Evolutionary conservation across 495 filamentous ascomycete genomes (phyloP), one percentile per base, ranked within the genome.

Genomic region (Arthonia radiata): DNA sequence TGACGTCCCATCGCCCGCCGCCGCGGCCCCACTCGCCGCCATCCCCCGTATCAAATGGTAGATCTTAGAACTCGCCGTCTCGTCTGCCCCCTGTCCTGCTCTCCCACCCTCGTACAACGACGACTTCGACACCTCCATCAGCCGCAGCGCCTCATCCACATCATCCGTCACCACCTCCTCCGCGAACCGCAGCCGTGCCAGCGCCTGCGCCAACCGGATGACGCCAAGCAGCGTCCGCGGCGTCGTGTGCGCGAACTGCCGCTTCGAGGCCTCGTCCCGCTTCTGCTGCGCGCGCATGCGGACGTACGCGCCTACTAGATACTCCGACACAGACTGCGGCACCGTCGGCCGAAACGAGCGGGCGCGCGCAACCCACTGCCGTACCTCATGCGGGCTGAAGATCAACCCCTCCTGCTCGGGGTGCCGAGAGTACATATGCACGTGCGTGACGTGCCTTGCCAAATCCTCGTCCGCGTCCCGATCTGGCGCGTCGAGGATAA

Each of bases 391-490:
- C 0, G 89, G 83, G 0, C 70, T 64, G 47, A 97, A 89, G 42
- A 89, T 59, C 12, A 80, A 49, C n/a, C 59, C 59, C 28, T 60
- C 53, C 12, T 59, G 62, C 33, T 93, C 89, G 0, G 86, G 86
- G 46, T 94, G 89, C 31, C 65, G 68, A 56, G 74, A 83, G 52
- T 94, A 68, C 77, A 94, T 94, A 51, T 97, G 86, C 14, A 97
- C 86, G 48, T 82, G 77, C 18, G 89, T 76, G 36, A 97, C 86
- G 56, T 97, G 86, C 40, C 68, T 68, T 19, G 83, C 86, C n/a
- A 97, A 62, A 42, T 90, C 75, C 36, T 89, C 80, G 44, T 97
- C 86, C 3, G 59, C 57, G 15, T 97, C 89, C 18, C 76, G 67
- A 3, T 64, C 70, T 1, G 89, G 89, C 1, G 74, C 86, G 49